Base-by-base conservation (phyloP, 139 green algal genomes). In the Chlorella ohadii region DNA sequence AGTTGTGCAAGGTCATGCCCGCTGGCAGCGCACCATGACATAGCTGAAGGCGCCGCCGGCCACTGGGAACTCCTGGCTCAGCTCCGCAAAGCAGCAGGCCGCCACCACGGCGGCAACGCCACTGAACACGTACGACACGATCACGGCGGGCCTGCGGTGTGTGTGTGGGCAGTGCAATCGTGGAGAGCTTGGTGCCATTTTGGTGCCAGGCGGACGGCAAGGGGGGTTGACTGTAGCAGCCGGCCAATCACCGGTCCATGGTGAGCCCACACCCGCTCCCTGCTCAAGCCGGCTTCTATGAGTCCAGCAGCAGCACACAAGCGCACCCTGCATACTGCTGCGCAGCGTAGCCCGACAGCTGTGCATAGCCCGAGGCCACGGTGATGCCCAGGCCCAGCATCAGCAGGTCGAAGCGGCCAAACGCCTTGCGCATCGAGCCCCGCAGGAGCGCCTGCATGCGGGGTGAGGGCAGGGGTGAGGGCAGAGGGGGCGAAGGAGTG, bases 31-130 rank as follows among this genome's bases (percentile, higher is more conserved):
- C 68, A 72, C 75, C 75, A 90, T 81, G 11, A 79, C 44, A 44
- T 90, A 90, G 4, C 81, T 77, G 13, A 88, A 90, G 11, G 68
- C 86, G 36, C 82, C 81, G 23, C 86, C 86, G 44, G 86, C 66
- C 13, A 90, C 82, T 1, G 86, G 86, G 72, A 84, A 90, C 47
- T 78, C 79, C 25, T 56, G 16, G 33, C 41, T 75, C 78, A 87
- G 82, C 59, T 90, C 86, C 6, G 81, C 86, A 66, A 83, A 90
- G 76, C 86, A 90, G 7, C 68, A 59, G 7, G 86, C 82, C 9
- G 82, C 73, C 19, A 72, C 61, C 23, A 84, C 15, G 2, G 38
- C 44, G 39, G 82, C 80, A 16, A 83, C 15, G 20, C 82, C 86
- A 19, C 41, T 33, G 7, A 88, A 61, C 6, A 82, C 23, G 34